Base-by-base conservation (phyloP, 257 asterid species). In the Striga asiatica region DNA sequence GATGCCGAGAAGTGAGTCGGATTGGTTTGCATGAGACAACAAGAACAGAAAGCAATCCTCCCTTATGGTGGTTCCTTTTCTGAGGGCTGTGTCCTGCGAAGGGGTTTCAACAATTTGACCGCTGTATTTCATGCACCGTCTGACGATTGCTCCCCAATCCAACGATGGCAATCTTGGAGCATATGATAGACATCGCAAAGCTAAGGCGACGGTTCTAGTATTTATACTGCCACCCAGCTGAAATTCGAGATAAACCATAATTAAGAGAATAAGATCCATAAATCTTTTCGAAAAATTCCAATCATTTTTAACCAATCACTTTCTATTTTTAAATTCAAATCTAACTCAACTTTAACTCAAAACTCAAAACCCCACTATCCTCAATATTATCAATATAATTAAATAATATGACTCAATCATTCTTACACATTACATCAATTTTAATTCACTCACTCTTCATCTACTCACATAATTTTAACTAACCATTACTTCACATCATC, bases 121-220 rank as follows among this genome's bases (percentile, higher is more conserved):
- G 63, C 84, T 81, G 20, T 78, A 84, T 75, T 77, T 84, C 98
- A 88, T 87, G 81, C 87, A 84, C 48, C 82, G 71, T 62, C 94
- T 78, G 62, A 75, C 51, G 28, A 81, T 61, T 60, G 82, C 62
- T 58, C 85, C 91, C 98, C 97, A 92, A 46, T 88, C 98, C 62
- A 84, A 65, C 14, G 73, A 61, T 25, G 98, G 97, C 73, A 92
- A 74, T 52, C 95, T 76, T 66, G 95, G 78, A 65, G 97, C 88
- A 62, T 25, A 78, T 51, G 94, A 74, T 60, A 92, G 82, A 72
- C 97, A 88, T 58, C 86, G 75, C 68, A 92, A 51, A 61, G 65
- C 84, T 50, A 75, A 72, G 54, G 74, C 69, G 57, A 74, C 66
- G 4, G 81, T 73, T 68, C 69, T 62, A 18, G 65, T 76, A 63